These are phyloP conservation scores for Amorphotheca resinae DNA, from an alignment of 495 filamentous ascomycete genomes.

Conservation along the genomic window DNA sequence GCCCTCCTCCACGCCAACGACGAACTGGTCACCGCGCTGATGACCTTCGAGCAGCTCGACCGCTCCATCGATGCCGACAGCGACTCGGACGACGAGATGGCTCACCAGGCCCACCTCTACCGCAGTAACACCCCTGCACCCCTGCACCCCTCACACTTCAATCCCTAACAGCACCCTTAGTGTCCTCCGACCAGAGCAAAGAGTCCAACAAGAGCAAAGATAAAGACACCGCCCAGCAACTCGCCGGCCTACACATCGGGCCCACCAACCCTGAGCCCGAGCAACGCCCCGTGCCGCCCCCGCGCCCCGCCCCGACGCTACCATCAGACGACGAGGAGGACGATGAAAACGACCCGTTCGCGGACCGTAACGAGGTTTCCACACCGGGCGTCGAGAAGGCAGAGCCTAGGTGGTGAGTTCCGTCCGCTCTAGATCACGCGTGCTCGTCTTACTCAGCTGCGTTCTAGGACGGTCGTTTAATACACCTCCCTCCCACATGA, in stretches of 20 bases:
- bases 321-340: conserved; percentile 38
- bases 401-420: conserved; percentile 16
- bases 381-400: conserved; percentile 15
- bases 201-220: conserved; percentile 38
- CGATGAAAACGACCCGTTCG: conserved; percentile 62
- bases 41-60: conserved; percentile 88
- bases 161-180: conserved; percentile 20
- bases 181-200: conserved; percentile 37
- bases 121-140: conserved; percentile 26
- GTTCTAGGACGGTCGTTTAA: too few species aligned
- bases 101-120: conserved; percentile 42
- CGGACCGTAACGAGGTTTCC: conserved; percentile 33
- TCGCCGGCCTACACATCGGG: conserved; percentile 19
- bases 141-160: conserved; percentile 8
- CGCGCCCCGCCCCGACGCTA: conserved; percentile 25
- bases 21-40: conserved; percentile 78
- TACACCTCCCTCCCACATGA: too few species aligned
- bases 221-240: conserved; percentile 26
- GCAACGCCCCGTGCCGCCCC: conserved; percentile 30
- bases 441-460: too few species aligned
- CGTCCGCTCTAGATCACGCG: too few species aligned
- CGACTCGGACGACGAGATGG: conserved; percentile 69
- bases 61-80: conserved; percentile 94
- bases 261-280: conserved; percentile 5
- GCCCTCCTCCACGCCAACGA: conserved; percentile 73